These are phyloP conservation scores for Phaeosphaeria sp. DNA, from an alignment of 2,329 filamentous ascomycete species.

Conservation along the genomic window DNA sequence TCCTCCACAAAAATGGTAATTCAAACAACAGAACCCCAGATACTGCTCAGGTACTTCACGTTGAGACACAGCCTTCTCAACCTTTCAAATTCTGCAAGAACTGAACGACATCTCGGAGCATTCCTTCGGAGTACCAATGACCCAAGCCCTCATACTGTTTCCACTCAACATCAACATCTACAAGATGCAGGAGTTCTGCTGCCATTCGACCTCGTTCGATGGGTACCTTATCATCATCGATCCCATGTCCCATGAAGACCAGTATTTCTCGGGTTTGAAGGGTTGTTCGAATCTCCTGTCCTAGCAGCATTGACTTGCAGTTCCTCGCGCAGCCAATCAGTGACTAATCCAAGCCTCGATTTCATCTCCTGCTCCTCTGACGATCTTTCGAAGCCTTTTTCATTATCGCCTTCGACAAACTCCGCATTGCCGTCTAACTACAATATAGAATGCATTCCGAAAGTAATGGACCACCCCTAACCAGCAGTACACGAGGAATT, in stretches of 20 bases:
- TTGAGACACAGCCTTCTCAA: not conserved
- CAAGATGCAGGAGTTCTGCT: constrained; percentile 10
- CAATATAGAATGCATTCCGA: no score
- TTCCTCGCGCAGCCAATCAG: constrained; percentile 18
- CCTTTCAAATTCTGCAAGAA: constrained; percentile 14
- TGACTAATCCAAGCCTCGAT: constrained; percentile 12
- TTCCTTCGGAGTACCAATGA: constrained; percentile 29
- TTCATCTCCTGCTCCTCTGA: not conserved
- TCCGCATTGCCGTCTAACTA: no score
- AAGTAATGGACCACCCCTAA: no score
- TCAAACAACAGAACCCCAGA: no score
- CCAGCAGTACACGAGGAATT: no score
- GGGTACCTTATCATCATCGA: constrained; percentile 21
- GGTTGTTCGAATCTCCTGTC: not conserved
- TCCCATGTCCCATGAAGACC: constrained; percentile 29
- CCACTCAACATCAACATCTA: constrained; percentile 18
- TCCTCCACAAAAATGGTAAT: no score
- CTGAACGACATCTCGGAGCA: constrained; percentile 25
- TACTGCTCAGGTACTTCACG: no score
- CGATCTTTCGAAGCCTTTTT: constrained; percentile 15
- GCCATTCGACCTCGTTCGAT: constrained; percentile 15
- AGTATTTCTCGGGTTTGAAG: no score
- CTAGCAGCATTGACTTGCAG: constrained; percentile 2
- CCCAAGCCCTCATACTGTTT: constrained; percentile 23
- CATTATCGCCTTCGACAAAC: constrained; percentile 1